A percentile compares a stretch with the other conserved stretches of the same genome.
These are phyloP conservation scores for Trametopsis cervina DNA, from an alignment of 768 basidiomycete genomes.

Conservation along the genomic window DNA sequence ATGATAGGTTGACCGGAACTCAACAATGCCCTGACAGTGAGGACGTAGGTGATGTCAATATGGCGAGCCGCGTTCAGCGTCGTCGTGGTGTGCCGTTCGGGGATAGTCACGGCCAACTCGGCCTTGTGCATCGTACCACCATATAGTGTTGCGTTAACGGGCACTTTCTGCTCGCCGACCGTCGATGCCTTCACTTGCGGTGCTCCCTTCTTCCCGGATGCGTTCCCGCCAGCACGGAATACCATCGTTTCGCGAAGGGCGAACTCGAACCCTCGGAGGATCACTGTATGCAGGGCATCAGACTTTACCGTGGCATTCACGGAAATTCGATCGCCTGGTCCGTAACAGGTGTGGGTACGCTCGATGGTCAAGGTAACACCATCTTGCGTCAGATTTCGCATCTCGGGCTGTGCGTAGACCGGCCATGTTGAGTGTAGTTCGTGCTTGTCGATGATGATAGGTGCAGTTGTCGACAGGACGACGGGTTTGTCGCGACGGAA, in stretches of 20 bases:
- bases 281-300: conserved; percentile 57
- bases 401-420: conserved; percentile 73
- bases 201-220: conserved; percentile 47
- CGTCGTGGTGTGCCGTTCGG: conserved; percentile 69
- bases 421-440: conserved; percentile 94
- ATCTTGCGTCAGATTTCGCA: conserved; percentile 56
- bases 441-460: conserved; percentile 86
- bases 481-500: conserved; percentile 74
- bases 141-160: conserved; percentile 67
- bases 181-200: conserved; percentile 47
- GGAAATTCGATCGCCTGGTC: conserved; percentile 76
- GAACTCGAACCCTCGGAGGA: conserved; percentile 81
- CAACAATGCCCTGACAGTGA: conserved; percentile 72
- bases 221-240: conserved; percentile 57
- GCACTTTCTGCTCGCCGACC: conserved; percentile 65
- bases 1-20: conserved; percentile 56
- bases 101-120: conserved; percentile 67
- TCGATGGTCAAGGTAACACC: conserved; percentile 72
- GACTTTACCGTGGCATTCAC: conserved; percentile 70
- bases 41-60: conserved; percentile 78
- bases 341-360: conserved; percentile 73
- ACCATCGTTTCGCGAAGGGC: conserved; percentile 71
- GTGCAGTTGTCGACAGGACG: conserved; percentile 57
- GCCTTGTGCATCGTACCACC: conserved; percentile 65
- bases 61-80: conserved; percentile 77